Evolutionary conservation across 257 asterid species (phyloP), one percentile per base, ranked within the genome.

Genomic region (Solanum peruvianum): DNA sequence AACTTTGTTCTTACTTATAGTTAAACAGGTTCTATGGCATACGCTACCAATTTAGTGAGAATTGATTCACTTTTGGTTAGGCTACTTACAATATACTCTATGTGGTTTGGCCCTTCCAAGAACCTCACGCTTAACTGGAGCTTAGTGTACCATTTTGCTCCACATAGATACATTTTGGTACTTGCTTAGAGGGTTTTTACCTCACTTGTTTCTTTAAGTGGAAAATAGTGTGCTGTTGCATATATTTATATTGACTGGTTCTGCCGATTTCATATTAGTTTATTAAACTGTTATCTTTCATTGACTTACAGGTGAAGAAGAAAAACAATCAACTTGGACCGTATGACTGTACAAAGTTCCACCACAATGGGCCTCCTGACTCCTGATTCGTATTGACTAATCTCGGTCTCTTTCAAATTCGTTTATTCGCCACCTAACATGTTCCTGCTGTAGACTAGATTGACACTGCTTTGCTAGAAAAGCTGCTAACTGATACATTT

Each of bases 291-390:
- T 42, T 44, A 15, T 12, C n/a, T 70, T 45, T 70, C 73, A 64
- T 87, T 89, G 90, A 60, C 39, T 89, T 90, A 82, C 98, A 96
- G 98, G 98, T 95, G 76, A 93, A 89, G 84, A 92, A 89, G 96
- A 81, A 91, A 91, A 92, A 91, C 94, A 95, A 91, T 83, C 89
- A 91, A 85, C 91, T 95, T 29, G 98, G 98, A 62, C 99, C 99
- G 58, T 94, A 85, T 86, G 99, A 96, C 92, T 96, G 99, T 87
- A 96, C 99, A 85, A 96, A 96, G 92, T 91, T 81, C 92, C 88
- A 90, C 89, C 90, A 87, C 89, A 82, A 49, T 84, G 84, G 33
- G 72, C 93, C 92, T 58, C 88, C 91, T 6, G 71, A 91, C 89
- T 93, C 92, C 92, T 21, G 93, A 91, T 75, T 86, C 92, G 75